Evolutionary conservation across 768 basidiomycete genomes (phyloP).

Genomic region (Arthromyces matolae): DNA sequence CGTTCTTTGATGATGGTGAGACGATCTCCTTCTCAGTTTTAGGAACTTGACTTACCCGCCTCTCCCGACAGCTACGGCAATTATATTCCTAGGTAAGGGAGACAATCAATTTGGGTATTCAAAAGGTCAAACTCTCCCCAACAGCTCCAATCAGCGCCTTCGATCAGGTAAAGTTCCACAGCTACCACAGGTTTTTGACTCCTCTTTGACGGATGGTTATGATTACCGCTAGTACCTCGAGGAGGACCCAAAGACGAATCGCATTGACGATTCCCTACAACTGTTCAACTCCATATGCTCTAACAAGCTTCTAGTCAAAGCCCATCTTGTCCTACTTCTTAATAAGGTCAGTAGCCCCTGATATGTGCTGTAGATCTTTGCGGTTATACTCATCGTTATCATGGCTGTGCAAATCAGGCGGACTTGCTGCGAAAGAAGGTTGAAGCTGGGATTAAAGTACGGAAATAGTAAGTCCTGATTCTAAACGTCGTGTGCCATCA

Average conservation of each 20-base stretch:
- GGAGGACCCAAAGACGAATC: constrained; percentile 74
- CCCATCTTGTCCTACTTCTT: constrained; percentile 70
- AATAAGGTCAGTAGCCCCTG: constrained; percentile 74
- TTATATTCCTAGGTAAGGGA: constrained; percentile 64
- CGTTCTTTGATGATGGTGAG: constrained; percentile 82
- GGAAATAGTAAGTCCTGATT: constrained; percentile 68
- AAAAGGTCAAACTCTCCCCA: too few species aligned
- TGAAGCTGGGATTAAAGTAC: constrained; percentile 60
- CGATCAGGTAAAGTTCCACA: constrained; percentile 57
- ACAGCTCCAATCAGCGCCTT: constrained; percentile 80
- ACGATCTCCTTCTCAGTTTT: constrained; percentile 25
- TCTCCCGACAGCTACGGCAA: constrained; percentile 63
- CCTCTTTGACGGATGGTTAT: not conserved
- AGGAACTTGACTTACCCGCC: too few species aligned
- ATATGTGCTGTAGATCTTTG: too few species aligned
- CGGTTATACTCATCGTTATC: too few species aligned
- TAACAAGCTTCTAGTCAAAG: constrained; percentile 68
- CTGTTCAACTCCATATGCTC: constrained; percentile 73
- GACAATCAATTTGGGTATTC: too few species aligned
- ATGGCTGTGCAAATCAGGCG: constrained; percentile 38
- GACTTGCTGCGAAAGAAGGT: constrained; percentile 75
- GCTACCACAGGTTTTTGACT: not conserved
- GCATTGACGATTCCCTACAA: constrained; percentile 79
- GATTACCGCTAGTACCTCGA: constrained; percentile 59
- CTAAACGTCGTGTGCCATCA: not conserved